Evolutionary conservation across 352 stramenopile genomes (phyloP), one percentile per base, ranked within the genome.

Genomic region (Globisporangium middletonii): DNA sequence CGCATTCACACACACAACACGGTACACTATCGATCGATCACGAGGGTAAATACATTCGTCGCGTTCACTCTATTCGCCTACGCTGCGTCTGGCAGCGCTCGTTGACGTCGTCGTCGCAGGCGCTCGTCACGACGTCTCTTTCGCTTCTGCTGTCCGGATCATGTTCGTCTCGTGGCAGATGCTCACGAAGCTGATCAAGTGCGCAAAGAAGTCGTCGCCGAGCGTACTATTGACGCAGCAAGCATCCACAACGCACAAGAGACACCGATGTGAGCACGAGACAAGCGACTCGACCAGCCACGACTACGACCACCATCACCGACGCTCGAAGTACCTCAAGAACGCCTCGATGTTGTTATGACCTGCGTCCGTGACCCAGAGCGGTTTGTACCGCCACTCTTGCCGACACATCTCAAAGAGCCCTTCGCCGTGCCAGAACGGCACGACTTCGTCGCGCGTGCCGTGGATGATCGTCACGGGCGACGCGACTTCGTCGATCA

Each of bases 341-440:
- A 98, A 89, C 4, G 91, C 88, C 84, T 99, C 97, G 49, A 99
- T 97, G 67, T 99, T 99, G 71, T 99, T 99, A 67, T 99, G 97
- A 0, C 97, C 96, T 2, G 94, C 96, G 57, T 97, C 94, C 13
- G 95, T 87, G 5, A 99, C 95, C 96, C 96, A 99, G 55, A 99
- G 96, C 5, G 97, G 97, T 65, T 98, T 98, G 56, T 85, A 97
- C 42, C 96, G 77, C 94, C 94, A 99, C 44, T 92, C 78, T 63
- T 97, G 89, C 30, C 72, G 72, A 50, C 96, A 92, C 50, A 83
- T 81, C 49, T 98, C 72, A 61, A 98, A 99, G 8, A 99, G 61
- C 44, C 79, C 83, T 73, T 97, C 87, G 9, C 96, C 96, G 56
- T 99, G 96, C 94, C 95, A 99, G 69, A 99, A 99, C 1, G 97